A percentile compares a stretch with the other conserved stretches of the same genome.
Conservation (phyloP, 2,329 filamentous ascomycete genomes). For the Clonostachys sp. region DNA sequence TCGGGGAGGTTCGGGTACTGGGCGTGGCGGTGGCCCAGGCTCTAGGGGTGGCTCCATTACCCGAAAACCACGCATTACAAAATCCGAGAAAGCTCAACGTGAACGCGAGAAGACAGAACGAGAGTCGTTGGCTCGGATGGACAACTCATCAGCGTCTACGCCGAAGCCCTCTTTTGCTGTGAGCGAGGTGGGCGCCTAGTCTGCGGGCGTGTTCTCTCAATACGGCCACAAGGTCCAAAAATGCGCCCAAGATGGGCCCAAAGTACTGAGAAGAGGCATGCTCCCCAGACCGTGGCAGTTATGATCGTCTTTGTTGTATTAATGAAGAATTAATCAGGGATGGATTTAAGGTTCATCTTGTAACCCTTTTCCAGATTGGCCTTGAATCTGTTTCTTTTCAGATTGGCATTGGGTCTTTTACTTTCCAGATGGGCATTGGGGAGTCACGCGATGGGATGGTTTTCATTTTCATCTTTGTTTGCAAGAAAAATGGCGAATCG, state of each 20-base stretch:
- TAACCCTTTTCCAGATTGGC: too few relatives aligned
- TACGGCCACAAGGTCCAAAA: neutral
- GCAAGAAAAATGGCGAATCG: too few relatives aligned
- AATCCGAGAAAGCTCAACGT: slow-evolving; percentile 76
- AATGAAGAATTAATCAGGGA: too few relatives aligned
- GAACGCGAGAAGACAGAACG: slow-evolving; percentile 78
- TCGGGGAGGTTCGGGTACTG: slow-evolving; percentile 39
- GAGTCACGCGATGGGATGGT: too few relatives aligned
- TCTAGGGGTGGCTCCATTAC: slow-evolving; percentile 70
- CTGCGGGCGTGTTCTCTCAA: neutral
- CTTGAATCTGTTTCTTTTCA: too few relatives aligned
- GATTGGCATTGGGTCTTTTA: too few relatives aligned
- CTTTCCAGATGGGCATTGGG: too few relatives aligned
- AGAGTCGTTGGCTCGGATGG: slow-evolving; percentile 43
- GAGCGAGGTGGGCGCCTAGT: slow-evolving; percentile 26
- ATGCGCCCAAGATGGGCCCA: neutral
- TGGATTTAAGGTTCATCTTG: too few relatives aligned
- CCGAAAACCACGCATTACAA: slow-evolving; percentile 80
- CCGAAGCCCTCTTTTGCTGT: slow-evolving; percentile 28
- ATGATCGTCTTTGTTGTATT: too few relatives aligned
- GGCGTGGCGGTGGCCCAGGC: slow-evolving; percentile 55
- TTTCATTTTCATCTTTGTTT: too few relatives aligned
- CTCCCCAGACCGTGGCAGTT: neutral
- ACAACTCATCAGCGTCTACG: slow-evolving; percentile 27
- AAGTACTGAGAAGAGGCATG: neutral